A percentile compares a stretch with the other conserved stretches of the same genome.
Conservation (phyloP, 306 rosid genomes). For the Lathyrus oleraceus region DNA sequence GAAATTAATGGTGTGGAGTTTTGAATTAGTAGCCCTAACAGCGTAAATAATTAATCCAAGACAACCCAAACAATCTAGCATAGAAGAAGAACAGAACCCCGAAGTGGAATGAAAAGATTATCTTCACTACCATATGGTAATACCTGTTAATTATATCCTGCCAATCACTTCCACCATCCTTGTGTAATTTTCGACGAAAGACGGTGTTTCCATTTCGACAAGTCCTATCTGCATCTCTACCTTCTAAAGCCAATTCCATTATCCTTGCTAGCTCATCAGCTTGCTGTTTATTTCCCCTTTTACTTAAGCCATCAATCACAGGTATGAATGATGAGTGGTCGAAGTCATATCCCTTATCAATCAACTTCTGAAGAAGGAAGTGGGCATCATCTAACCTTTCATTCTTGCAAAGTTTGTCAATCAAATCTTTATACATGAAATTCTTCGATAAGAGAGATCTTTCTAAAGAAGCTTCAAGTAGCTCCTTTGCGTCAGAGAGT, state of each 20-base stretch:
- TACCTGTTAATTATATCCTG: constrained; percentile 81
- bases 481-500: constrained; percentile 61
- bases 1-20: constrained; percentile 30
- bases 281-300: constrained; percentile 68
- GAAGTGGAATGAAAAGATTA: constrained; percentile 4
- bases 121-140: constrained; percentile 20
- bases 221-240: constrained; percentile 43
- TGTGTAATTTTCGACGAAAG: constrained; percentile 40
- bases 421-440: constrained; percentile 70
- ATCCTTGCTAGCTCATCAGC: constrained; percentile 77
- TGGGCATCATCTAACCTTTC: constrained; percentile 75
- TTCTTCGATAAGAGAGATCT: constrained; percentile 56
- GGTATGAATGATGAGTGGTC: constrained; percentile 80
- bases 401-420: constrained; percentile 69
- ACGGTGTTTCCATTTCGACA: constrained; percentile 38
- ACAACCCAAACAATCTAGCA: constrained; percentile 14
- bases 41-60: constrained; percentile 9
- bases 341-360: constrained; percentile 61
- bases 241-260: constrained; percentile 78
- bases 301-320: constrained; percentile 77
- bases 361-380: constrained; percentile 59
- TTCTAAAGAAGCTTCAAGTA: constrained; percentile 72
- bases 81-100: constrained; percentile 23
- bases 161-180: constrained; percentile 61
- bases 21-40: constrained; percentile 1